Percentiles rank a stretch among this genome's conserved stretches.
phyloP scores from a whole-genome alignment of 306 rosid species.

The Pachyrhizus erosus region DNA sequence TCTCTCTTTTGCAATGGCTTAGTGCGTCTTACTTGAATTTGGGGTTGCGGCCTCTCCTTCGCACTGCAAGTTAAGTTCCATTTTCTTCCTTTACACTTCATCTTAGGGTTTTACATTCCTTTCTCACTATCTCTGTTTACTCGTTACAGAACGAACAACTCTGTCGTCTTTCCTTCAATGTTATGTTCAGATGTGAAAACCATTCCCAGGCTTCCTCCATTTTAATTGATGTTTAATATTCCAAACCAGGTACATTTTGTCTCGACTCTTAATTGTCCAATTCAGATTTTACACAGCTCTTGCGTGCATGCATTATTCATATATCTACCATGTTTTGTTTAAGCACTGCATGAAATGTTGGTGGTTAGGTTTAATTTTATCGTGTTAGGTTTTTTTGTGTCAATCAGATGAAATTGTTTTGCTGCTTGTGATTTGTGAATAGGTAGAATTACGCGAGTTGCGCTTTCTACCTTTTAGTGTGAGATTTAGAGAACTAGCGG shows the following conservation, averaged over 20 bases:
- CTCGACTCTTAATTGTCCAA: neutral
- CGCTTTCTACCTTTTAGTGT: neutral
- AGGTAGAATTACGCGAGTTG: neutral
- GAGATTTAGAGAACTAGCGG: slow-evolving; percentile 26
- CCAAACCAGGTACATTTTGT: neutral
- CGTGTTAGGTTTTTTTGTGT: slow-evolving; percentile 32
- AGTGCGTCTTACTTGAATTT: too few relatives aligned
- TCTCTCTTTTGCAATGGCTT: too few relatives aligned
- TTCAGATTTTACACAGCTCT: too few relatives aligned
- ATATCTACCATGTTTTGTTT: neutral
- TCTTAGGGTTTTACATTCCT: slow-evolving; percentile 2
- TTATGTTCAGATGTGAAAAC: neutral
- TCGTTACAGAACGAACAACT: neutral
- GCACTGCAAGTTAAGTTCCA: neutral
- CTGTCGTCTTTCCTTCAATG: too few relatives aligned
- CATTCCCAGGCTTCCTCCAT: neutral
- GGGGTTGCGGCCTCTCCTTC: too few relatives aligned
- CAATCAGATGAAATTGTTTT: slow-evolving; percentile 42
- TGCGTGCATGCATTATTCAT: neutral
- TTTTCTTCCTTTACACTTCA: neutral
- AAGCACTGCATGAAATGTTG: neutral
- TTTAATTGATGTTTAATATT: neutral
- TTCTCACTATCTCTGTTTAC: neutral
- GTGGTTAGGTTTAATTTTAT: neutral
- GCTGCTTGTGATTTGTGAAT: slow-evolving; percentile 28